A percentile compares a stretch with the other conserved stretches of the same genome.
These are phyloP conservation scores for Porcisia deanei DNA, from an alignment of 208 protist genomes.

Conservation along the genomic window DNA sequence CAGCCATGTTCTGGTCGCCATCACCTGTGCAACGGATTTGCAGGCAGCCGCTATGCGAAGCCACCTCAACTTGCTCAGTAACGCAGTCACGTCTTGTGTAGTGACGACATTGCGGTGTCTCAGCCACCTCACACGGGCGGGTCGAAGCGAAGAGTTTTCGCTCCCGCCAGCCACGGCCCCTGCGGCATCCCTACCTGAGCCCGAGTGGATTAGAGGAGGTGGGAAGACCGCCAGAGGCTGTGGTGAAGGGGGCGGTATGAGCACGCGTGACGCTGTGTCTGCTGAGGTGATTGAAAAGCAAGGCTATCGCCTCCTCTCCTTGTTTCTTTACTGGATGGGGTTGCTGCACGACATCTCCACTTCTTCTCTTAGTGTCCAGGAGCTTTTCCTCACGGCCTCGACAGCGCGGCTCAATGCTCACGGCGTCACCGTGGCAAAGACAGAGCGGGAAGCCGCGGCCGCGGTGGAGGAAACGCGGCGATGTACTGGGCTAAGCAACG, in stretches of 20 bases:
- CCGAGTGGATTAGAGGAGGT: not conserved
- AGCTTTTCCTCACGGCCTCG: slow-evolving; percentile 26
- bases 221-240: not conserved
- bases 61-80: slow-evolving; percentile 19
- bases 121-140: slow-evolving; percentile 5
- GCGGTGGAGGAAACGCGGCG: slow-evolving; percentile 3
- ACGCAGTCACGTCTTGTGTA: slow-evolving; percentile 3
- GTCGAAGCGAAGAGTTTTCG: not conserved
- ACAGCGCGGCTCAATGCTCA: not conserved
- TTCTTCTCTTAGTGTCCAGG: slow-evolving; percentile 10
- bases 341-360: slow-evolving; percentile 8
- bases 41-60: slow-evolving; percentile 15
- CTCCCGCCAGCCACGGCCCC: not conserved
- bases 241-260: not conserved
- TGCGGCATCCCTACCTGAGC: not conserved
- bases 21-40: slow-evolving; percentile 20
- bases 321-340: slow-evolving; percentile 32
- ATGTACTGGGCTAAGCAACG: slow-evolving; percentile 33
- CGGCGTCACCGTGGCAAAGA: not conserved
- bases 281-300: slow-evolving; percentile 20
- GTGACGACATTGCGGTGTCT: slow-evolving; percentile 19
- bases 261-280: not conserved
- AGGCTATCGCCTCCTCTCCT: slow-evolving; percentile 26
- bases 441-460: not conserved
- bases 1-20: slow-evolving; percentile 15